phyloP scores from a whole-genome alignment of 176 grass and related monocot genomes.

The Aegilops speltoides region DNA sequence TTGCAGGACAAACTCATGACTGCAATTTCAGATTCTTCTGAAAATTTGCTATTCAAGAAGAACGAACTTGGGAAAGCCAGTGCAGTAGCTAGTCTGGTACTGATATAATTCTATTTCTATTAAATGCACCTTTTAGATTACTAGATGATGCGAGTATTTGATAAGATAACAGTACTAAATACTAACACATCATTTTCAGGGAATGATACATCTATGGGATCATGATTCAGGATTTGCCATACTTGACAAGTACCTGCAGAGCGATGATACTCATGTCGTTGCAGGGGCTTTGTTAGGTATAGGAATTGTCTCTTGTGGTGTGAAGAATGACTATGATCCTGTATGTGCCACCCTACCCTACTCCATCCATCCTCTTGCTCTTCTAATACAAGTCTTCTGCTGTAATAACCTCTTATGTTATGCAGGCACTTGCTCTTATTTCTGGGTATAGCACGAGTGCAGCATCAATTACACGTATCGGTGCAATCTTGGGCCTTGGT shows the following conservation, averaged over 20 bases:
- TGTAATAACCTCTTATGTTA: slow-evolving; percentile 1
- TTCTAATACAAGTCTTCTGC: background rate
- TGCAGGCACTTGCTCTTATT: slow-evolving; percentile 81
- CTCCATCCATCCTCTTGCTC: background rate
- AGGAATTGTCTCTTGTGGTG: slow-evolving; percentile 80
- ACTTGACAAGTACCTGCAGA: slow-evolving; percentile 71
- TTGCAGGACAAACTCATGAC: slow-evolving; percentile 99
- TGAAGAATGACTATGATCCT: slow-evolving; percentile 94
- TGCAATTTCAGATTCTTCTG: slow-evolving; percentile 57
- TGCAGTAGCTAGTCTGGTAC: slow-evolving; percentile 78
- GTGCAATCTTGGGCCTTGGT: slow-evolving; percentile 93
- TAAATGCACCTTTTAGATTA: background rate
- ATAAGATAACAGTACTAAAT: slow-evolving; percentile 18
- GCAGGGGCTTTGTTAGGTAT: slow-evolving; percentile 93
- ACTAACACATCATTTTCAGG: slow-evolving; percentile 31
- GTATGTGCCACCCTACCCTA: slow-evolving; percentile 43
- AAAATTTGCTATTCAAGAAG: slow-evolving; percentile 76
- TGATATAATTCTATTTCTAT: background rate
- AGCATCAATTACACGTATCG: slow-evolving; percentile 71
- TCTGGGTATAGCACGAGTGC: slow-evolving; percentile 76
- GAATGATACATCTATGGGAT: slow-evolving; percentile 89
- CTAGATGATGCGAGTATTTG: background rate
- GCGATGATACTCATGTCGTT: slow-evolving; percentile 56
- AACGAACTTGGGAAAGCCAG: slow-evolving; percentile 73
- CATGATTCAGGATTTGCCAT: slow-evolving; percentile 67